Conservation (phyloP, 2,329 filamentous ascomycete genomes). For the Beauveria medogensis region DNA sequence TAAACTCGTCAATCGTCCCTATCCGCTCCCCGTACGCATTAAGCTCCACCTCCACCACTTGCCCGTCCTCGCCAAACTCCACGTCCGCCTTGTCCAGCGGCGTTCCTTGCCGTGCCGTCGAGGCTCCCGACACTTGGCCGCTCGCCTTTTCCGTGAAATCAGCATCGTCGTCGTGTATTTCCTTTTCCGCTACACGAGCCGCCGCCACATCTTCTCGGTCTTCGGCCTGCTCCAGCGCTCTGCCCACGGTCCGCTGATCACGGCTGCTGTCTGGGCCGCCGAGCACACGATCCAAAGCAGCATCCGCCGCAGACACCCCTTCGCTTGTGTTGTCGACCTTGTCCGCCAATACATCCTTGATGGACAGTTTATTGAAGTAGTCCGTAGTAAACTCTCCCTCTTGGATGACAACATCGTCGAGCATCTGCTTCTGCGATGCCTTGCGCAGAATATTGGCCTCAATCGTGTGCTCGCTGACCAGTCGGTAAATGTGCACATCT, state of each 20-base stretch:
- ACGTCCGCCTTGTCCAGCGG: constrained; percentile 32
- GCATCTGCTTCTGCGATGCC: constrained; percentile 92
- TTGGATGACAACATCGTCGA: constrained; percentile 97
- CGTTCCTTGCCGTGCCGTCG: constrained; percentile 44
- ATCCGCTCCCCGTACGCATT: constrained; percentile 53
- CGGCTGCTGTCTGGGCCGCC: constrained; percentile 55
- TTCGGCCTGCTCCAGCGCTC: constrained; percentile 80
- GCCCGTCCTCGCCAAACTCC: constrained; percentile 24
- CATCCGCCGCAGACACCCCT: constrained; percentile 63
- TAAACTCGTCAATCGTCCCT: constrained; percentile 64
- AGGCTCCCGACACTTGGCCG: constrained; percentile 36
- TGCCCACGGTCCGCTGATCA: constrained; percentile 54
- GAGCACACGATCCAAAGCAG: constrained; percentile 79
- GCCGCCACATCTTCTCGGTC: constrained; percentile 87
- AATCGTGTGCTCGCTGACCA: constrained; percentile 89
- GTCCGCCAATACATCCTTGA: constrained; percentile 59
- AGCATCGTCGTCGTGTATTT: constrained; percentile 77
- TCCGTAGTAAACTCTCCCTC: constrained; percentile 97
- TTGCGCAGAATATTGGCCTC: constrained; percentile 97
- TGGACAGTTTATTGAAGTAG: constrained; percentile 76
- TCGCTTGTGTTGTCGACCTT: constrained; percentile 40
- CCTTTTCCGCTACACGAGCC: constrained; percentile 78
- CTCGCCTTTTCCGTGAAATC: constrained; percentile 67
- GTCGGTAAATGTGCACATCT: constrained; percentile 95
- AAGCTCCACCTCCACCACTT: constrained; percentile 36